Evolutionary conservation across 495 filamentous ascomycete genomes (phyloP).

Genomic region (Aspergillus affinis): DNA sequence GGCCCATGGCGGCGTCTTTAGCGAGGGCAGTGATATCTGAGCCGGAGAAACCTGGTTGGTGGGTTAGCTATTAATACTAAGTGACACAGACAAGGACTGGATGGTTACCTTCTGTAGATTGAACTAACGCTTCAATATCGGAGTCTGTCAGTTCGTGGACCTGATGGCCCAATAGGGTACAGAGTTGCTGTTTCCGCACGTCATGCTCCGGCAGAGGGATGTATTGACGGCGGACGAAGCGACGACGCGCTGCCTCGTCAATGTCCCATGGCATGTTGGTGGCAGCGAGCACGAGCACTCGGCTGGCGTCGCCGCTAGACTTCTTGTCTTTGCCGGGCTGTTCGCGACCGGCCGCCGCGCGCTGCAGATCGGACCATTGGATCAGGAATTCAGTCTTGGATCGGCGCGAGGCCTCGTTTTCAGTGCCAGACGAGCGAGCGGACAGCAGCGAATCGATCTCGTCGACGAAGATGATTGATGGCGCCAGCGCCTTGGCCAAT

Average conservation of each 20-base stretch:
- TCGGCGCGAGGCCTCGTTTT: slow-evolving; percentile 89
- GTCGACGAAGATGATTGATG: slow-evolving; percentile 97
- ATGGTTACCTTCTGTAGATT: slow-evolving; percentile 76
- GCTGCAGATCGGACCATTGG: slow-evolving; percentile 92
- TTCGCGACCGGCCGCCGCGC: slow-evolving; percentile 86
- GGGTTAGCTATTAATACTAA: slow-evolving; percentile 2
- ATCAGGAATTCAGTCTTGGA: slow-evolving; percentile 99
- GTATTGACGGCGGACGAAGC: slow-evolving; percentile 94
- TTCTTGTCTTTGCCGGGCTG: slow-evolving; percentile 63
- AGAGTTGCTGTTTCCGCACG: slow-evolving; percentile 75
- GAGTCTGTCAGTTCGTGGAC: slow-evolving; percentile 73
- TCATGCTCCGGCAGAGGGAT: slow-evolving; percentile 87
- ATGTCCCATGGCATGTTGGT: slow-evolving; percentile 99
- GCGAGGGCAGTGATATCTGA: slow-evolving; percentile 96
- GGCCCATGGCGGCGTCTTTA: slow-evolving; percentile 98
- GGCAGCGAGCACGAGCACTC: slow-evolving; percentile 91
- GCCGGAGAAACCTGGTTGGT: slow-evolving; percentile 78
- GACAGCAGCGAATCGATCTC: slow-evolving; percentile 96
- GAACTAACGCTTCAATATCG: slow-evolving; percentile 77
- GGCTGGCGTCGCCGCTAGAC: slow-evolving; percentile 78
- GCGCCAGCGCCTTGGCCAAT: slow-evolving; percentile 84
- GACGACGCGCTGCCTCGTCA: slow-evolving; percentile 87
- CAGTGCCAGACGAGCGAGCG: slow-evolving; percentile 74
- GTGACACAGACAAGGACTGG: background rate
- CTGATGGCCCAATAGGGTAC: slow-evolving; percentile 77